phyloP scores from a whole-genome alignment of 768 basidiomycete genomes.

The Hygrocybe coccinea region DNA sequence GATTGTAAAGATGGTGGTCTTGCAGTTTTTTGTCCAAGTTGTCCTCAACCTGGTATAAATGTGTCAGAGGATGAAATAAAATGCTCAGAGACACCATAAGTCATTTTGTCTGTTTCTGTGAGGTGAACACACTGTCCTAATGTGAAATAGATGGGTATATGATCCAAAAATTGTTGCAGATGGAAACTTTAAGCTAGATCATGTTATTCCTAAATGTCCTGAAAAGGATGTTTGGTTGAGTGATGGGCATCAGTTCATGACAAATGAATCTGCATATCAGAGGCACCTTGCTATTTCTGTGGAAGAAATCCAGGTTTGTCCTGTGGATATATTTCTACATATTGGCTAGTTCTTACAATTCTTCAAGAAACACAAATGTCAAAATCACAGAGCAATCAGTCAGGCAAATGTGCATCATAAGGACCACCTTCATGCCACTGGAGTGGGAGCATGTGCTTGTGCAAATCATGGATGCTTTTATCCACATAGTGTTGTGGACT shows the following conservation, averaged over 20 bases:
- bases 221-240: slow-evolving; percentile 22
- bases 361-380: slow-evolving; percentile 16
- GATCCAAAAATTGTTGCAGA: slow-evolving; percentile 16
- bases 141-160: not conserved
- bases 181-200: slow-evolving; percentile 28
- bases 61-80: slow-evolving; percentile 2
- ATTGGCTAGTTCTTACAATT: not conserved
- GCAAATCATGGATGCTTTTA: slow-evolving; percentile 30
- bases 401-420: slow-evolving; percentile 8
- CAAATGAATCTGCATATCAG: slow-evolving; percentile 14
- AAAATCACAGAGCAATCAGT: slow-evolving; percentile 18
- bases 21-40: slow-evolving; percentile 4
- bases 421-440: slow-evolving; percentile 20
- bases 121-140: not conserved
- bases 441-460: slow-evolving; percentile 29
- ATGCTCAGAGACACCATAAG: not conserved
- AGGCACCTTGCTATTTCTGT: slow-evolving; percentile 14
- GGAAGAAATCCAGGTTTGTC: not conserved
- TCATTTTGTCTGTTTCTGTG: not conserved
- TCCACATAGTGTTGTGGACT: slow-evolving; percentile 27
- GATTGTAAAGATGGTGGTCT: not conserved
- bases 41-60: too few species aligned
- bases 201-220: slow-evolving; percentile 21
- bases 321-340: not conserved
- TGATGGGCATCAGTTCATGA: slow-evolving; percentile 27